These are phyloP conservation scores for Sextonia rubra DNA, from an alignment of 164 flowering plant species.

Conservation along the genomic window DNA sequence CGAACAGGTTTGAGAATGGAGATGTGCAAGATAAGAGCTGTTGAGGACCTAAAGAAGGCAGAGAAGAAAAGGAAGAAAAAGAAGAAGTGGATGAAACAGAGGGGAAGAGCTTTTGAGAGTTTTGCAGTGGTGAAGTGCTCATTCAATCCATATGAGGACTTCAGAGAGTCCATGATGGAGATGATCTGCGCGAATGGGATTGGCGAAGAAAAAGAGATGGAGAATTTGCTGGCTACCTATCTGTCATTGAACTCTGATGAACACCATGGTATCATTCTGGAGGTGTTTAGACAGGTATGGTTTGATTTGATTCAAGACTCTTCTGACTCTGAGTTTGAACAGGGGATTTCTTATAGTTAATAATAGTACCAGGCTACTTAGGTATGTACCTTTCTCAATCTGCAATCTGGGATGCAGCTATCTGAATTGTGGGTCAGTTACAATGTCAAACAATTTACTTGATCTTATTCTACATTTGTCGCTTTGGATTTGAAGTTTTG, in stretches of 20 bases:
- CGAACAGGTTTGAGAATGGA: slow-evolving; percentile 45
- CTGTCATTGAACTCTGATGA: slow-evolving; percentile 67
- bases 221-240: slow-evolving; percentile 79
- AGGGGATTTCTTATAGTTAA: not conserved
- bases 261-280: slow-evolving; percentile 73
- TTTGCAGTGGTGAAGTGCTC: slow-evolving; percentile 71
- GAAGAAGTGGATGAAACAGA: slow-evolving; percentile 25
- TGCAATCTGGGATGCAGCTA: no score
- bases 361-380: not conserved
- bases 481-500: no score
- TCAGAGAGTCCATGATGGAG: slow-evolving; percentile 86
- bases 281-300: slow-evolving; percentile 77
- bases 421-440: no score
- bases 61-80: slow-evolving; percentile 6
- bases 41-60: slow-evolving; percentile 57
- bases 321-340: slow-evolving; percentile 9
- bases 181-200: slow-evolving; percentile 70
- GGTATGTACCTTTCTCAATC: no score
- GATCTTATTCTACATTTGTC: no score
- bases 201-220: slow-evolving; percentile 52
- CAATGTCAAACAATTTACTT: no score
- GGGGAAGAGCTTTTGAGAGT: slow-evolving; percentile 37
- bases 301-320: slow-evolving; percentile 37
- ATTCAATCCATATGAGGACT: slow-evolving; percentile 63
- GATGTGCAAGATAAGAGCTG: slow-evolving; percentile 55